Conservation (phyloP, 2,329 filamentous ascomycete genomes). For the Colletotrichum chlorophyti region DNA sequence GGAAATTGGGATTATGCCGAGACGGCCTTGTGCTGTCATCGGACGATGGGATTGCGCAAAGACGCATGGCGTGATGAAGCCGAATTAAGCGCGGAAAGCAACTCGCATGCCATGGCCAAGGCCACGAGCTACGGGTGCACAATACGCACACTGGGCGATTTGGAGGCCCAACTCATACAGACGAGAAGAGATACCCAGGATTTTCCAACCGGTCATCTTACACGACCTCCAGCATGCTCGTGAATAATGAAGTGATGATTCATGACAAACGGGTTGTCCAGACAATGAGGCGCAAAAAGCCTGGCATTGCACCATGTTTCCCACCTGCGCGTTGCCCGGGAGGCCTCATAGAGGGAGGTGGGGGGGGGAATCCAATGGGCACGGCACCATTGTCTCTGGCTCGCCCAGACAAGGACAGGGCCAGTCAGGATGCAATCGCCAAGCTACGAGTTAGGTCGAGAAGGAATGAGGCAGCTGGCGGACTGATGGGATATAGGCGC, state of each 20-base stretch:
- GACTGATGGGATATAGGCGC: slow-evolving; percentile 3
- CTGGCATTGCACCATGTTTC: too few species aligned
- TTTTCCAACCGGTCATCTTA: background rate
- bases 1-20: background rate
- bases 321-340: too few species aligned
- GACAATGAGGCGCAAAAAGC: too few species aligned
- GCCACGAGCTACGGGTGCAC: background rate
- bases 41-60: background rate
- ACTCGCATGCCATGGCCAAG: background rate
- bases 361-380: too few species aligned
- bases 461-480: slow-evolving; percentile 6
- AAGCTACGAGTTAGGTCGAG: background rate
- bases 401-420: background rate
- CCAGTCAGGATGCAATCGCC: background rate
- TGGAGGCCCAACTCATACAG: slow-evolving; percentile 6
- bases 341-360: too few species aligned
- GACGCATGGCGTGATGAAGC: background rate
- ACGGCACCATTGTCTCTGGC: background rate
- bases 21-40: background rate
- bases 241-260: slow-evolving; percentile 1
- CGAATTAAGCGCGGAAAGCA: background rate
- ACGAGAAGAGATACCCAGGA: slow-evolving; percentile 19
- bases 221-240: background rate
- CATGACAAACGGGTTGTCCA: too few species aligned
- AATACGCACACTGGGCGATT: background rate